phyloP scores from a whole-genome alignment of 768 basidiomycete genomes.

The Astraeus odoratus region DNA sequence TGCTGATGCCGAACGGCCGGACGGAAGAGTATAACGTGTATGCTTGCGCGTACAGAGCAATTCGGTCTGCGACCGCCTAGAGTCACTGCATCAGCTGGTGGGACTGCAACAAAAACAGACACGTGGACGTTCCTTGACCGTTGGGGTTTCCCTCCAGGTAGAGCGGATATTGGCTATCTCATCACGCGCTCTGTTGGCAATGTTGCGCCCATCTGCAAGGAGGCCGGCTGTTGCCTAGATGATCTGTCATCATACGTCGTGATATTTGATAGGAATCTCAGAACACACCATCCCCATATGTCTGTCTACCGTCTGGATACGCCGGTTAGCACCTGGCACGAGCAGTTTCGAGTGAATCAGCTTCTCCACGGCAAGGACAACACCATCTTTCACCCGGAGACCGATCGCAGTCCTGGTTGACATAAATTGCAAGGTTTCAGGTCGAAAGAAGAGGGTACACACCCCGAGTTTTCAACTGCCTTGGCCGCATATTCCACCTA shows the following conservation, averaged over 20 bases:
- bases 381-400: slow-evolving; percentile 87
- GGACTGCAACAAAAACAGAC: not conserved
- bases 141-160: slow-evolving; percentile 62
- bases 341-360: slow-evolving; percentile 93
- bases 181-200: slow-evolving; percentile 77
- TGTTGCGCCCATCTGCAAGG: slow-evolving; percentile 86
- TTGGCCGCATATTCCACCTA: slow-evolving; percentile 98
- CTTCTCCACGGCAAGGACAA: slow-evolving; percentile 97
- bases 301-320: slow-evolving; percentile 89
- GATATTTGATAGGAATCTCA: not conserved
- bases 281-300: slow-evolving; percentile 82
- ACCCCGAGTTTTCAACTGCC: slow-evolving; percentile 99
- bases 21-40: slow-evolving; percentile 99
- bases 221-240: slow-evolving; percentile 86
- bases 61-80: slow-evolving; percentile 62
- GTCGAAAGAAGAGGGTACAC: slow-evolving; percentile 15
- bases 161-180: slow-evolving; percentile 75
- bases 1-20: slow-evolving; percentile 92
- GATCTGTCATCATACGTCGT: slow-evolving; percentile 2
- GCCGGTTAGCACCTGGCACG: slow-evolving; percentile 85
- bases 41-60: slow-evolving; percentile 86
- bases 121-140: slow-evolving; percentile 59
- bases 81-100: too few species aligned
- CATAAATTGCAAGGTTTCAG: not conserved
- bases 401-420: slow-evolving; percentile 85